A percentile compares a stretch with the other conserved stretches of the same genome.
Evolutionary conservation across 768 basidiomycete species (phyloP).

Genomic region (Tylopilus sp.): DNA sequence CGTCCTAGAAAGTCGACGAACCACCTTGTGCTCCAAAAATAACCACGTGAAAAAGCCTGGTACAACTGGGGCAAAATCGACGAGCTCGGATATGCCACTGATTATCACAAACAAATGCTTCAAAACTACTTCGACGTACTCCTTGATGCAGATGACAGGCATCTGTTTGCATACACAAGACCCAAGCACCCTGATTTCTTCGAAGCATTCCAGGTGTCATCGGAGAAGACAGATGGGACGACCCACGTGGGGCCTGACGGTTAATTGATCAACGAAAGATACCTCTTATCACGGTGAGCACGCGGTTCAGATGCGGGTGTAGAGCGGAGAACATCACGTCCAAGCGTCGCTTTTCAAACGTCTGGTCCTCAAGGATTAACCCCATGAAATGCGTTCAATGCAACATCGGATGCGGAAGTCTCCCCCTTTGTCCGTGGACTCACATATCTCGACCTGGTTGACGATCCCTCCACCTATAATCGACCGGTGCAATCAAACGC

Average conservation of each 20-base stretch:
- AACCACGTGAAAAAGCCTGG: neutral
- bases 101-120: constrained; percentile 33
- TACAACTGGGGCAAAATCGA: constrained; percentile 8
- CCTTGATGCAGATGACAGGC: constrained; percentile 16
- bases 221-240: constrained; percentile 40
- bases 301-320: constrained; percentile 41
- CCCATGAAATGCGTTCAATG: constrained; percentile 49
- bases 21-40: constrained; percentile 37
- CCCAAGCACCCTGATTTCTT: constrained; percentile 41
- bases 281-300: constrained; percentile 50
- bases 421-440: constrained; percentile 56
- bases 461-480: constrained; percentile 45
- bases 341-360: constrained; percentile 59
- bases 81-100: constrained; percentile 29
- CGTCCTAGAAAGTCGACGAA: constrained; percentile 48
- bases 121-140: neutral
- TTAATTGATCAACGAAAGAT: constrained; percentile 30
- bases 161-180: constrained; percentile 41
- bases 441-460: constrained; percentile 65
- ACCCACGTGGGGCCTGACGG: constrained; percentile 40
- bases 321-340: constrained; percentile 20
- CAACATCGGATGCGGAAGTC: constrained; percentile 79
- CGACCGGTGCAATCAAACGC: constrained; percentile 54
- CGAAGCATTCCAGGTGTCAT: constrained; percentile 43
- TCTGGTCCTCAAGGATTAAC: constrained; percentile 56